Evolutionary conservation across 1,284 basidiomycete species (phyloP).

Genomic region (Boletus semigastroideus): DNA sequence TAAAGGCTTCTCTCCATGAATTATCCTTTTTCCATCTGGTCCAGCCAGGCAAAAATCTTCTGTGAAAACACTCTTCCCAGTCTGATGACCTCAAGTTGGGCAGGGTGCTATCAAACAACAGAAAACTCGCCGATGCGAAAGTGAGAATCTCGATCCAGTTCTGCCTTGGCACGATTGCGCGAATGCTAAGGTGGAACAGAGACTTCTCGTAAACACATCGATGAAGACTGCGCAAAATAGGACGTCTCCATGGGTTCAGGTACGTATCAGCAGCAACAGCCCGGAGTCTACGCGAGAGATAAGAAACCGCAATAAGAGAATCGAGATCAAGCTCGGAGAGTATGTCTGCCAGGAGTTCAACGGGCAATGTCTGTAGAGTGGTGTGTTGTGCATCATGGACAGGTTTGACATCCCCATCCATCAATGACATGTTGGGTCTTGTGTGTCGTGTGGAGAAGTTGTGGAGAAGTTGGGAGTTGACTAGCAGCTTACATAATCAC

Average conservation of each 20-base stretch:
- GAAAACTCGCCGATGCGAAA: constrained; percentile 54
- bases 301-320: constrained; percentile 55
- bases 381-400: neutral
- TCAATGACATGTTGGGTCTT: too few species aligned
- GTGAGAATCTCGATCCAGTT: constrained; percentile 75
- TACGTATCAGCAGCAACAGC: constrained; percentile 57
- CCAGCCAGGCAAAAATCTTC: constrained; percentile 73
- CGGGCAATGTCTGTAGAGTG: constrained; percentile 56
- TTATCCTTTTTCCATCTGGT: constrained; percentile 61
- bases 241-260: constrained; percentile 71
- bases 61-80: constrained; percentile 70
- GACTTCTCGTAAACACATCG: constrained; percentile 47
- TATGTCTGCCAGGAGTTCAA: constrained; percentile 72
- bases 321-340: constrained; percentile 63
- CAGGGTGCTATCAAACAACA: constrained; percentile 63
- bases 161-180: constrained; percentile 60
- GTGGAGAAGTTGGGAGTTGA: too few species aligned
- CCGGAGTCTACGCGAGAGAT: constrained; percentile 57
- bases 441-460: too few species aligned
- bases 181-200: constrained; percentile 58
- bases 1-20: constrained; percentile 60
- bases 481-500: too few species aligned
- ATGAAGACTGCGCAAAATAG: constrained; percentile 58
- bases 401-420: neutral
- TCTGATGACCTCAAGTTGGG: constrained; percentile 62